Percentiles rank a stretch among this genome's conserved stretches.
Evolutionary conservation across 352 stramenopile species (phyloP).

Genomic region (Globisporangium solare): DNA sequence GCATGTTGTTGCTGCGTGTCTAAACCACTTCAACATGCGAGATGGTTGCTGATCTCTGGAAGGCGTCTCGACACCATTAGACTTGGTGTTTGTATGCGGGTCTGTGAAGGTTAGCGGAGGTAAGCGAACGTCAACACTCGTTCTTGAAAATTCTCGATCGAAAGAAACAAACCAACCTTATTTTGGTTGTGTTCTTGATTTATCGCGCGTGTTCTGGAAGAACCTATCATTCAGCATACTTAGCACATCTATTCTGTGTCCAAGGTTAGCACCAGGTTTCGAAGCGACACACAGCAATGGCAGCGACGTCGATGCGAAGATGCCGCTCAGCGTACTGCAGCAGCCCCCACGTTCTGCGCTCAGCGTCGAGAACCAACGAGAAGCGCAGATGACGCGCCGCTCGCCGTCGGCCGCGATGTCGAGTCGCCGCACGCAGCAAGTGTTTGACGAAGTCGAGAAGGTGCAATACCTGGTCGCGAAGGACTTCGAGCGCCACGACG

Average conservation of each 20-base stretch:
- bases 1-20: neutral
- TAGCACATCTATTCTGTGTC: neutral
- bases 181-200: too few species aligned
- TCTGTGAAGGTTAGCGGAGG: neutral
- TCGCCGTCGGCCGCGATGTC: neutral
- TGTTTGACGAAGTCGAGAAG: constrained; percentile 43
- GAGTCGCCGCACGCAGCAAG: constrained; percentile 19
- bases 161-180: too few species aligned
- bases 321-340: neutral
- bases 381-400: constrained; percentile 1
- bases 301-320: neutral
- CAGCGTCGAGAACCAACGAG: neutral
- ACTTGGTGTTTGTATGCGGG: neutral
- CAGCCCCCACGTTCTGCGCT: too few species aligned
- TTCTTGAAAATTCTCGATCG: neutral
- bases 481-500: constrained; percentile 42
- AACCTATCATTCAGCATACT: neutral
- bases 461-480: constrained; percentile 28
- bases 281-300: neutral
- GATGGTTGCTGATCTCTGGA: too few species aligned
- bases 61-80: neutral
- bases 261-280: neutral
- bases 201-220: neutral
- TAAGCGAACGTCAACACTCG: neutral
- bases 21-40: neutral